A percentile compares a stretch with the other conserved stretches of the same genome.
Evolutionary conservation across 441 rosid genomes (phyloP).

Genomic region (Gossypium schwendimanii): DNA sequence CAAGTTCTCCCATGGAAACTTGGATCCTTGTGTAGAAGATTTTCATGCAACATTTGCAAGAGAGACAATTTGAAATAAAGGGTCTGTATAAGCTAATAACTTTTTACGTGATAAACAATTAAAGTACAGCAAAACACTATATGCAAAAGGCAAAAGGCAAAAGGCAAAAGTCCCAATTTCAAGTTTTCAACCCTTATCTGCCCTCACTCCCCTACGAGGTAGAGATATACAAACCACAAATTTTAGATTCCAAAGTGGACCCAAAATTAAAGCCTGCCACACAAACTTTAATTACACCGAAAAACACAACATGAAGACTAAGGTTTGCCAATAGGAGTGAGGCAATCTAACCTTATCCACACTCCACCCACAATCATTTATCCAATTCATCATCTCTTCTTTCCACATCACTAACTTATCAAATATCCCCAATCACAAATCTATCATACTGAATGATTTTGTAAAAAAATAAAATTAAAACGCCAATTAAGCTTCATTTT

Average conservation of each 20-base stretch:
- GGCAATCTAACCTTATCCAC: slow-evolving; percentile 94
- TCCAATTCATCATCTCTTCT: slow-evolving; percentile 35
- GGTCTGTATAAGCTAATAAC: too few relatives aligned
- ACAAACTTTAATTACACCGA: neutral
- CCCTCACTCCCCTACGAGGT: neutral
- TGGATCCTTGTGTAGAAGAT: too few relatives aligned
- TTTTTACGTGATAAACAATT: too few relatives aligned
- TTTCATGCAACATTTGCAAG: neutral
- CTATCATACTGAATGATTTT: neutral
- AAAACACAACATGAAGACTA: slow-evolving; percentile 10
- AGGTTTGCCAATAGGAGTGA: slow-evolving; percentile 51
- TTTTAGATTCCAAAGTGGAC: slow-evolving; percentile 31
- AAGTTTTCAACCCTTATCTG: neutral
- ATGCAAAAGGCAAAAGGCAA: too few relatives aligned
- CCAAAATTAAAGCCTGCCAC: slow-evolving; percentile 22
- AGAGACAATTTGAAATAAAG: neutral
- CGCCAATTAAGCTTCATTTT: neutral
- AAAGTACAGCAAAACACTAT: too few relatives aligned
- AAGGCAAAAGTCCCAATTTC: too few relatives aligned
- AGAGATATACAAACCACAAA: neutral
- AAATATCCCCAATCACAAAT: slow-evolving; percentile 19
- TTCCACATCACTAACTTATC: slow-evolving; percentile 39
- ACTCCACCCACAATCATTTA: slow-evolving; percentile 62
- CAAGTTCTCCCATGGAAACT: too few relatives aligned
- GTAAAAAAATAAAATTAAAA: neutral